phyloP scores from a whole-genome alignment of 441 rosid genomes.

The Pelargonium australe region DNA sequence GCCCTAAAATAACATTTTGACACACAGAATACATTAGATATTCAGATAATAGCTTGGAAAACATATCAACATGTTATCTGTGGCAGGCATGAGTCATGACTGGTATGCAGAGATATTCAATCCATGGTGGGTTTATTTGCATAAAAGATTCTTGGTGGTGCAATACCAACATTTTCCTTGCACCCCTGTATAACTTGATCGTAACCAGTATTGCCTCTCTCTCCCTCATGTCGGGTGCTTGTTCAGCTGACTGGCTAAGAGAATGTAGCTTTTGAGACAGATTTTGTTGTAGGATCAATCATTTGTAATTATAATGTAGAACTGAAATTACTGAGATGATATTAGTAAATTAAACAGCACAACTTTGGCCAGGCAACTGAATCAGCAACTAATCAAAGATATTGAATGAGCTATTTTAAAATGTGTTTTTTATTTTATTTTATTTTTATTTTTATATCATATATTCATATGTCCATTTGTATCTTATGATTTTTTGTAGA shows the following conservation, averaged over 20 bases:
- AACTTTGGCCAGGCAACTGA: background rate
- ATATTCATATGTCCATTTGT: background rate
- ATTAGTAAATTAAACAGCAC: background rate
- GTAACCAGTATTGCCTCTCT: background rate
- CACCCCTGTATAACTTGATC: slow-evolving; percentile 2
- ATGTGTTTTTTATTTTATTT: no score
- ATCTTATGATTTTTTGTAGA: slow-evolving; percentile 6
- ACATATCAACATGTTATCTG: background rate
- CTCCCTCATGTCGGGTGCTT: background rate
- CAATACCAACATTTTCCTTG: background rate
- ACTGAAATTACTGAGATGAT: background rate
- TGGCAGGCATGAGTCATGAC: background rate
- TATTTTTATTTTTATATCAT: background rate
- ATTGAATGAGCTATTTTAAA: background rate
- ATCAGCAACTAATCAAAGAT: slow-evolving; percentile 3
- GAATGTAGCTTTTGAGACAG: background rate
- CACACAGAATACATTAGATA: background rate
- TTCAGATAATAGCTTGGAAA: background rate
- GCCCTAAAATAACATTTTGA: background rate
- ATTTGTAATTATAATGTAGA: background rate
- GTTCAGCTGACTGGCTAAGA: background rate
- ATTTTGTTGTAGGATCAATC: background rate
- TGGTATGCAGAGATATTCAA: background rate
- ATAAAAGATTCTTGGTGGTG: background rate
- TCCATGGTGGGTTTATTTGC: background rate